Percentiles rank a stretch among this genome's conserved stretches.
phyloP scores from a whole-genome alignment of 352 stramenopile species.

The Hyaloperonospora arabidopsidis region DNA sequence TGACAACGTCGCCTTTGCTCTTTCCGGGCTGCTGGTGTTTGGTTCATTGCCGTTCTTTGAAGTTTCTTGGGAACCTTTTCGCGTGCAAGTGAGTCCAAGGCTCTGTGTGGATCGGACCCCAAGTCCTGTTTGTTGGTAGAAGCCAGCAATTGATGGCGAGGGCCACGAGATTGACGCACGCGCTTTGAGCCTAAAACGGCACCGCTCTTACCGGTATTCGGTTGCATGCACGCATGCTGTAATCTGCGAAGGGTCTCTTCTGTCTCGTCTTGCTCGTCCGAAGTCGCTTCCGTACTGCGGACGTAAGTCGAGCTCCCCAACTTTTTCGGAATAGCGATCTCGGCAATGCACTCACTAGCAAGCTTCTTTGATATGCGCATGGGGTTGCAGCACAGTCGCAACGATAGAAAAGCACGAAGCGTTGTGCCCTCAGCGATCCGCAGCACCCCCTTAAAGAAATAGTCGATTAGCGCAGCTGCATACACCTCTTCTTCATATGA shows the following conservation, averaged over 20 bases:
- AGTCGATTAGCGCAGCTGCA: conserved; percentile 52
- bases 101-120: conserved; percentile 10
- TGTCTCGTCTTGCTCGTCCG: conserved; percentile 25
- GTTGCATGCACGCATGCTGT: conserved; percentile 31
- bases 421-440: conserved; percentile 56
- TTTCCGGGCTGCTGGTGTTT: conserved; percentile 16
- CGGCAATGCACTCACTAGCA: conserved; percentile 52
- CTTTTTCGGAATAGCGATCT: conserved; percentile 68
- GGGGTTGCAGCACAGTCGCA: conserved; percentile 58
- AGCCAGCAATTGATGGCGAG: conserved; percentile 2
- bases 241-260: conserved; percentile 37
- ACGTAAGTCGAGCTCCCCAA: conserved; percentile 59
- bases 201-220: conserved; percentile 9
- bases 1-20: conserved; percentile 15
- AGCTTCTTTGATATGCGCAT: conserved; percentile 80
- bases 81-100: neutral
- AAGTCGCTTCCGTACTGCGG: conserved; percentile 27
- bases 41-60: conserved; percentile 16
- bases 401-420: conserved; percentile 52
- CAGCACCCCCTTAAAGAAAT: conserved; percentile 58
- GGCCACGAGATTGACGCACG: conserved; percentile 13
- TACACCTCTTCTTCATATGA: conserved; percentile 65
- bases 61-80: conserved; percentile 15
- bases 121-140: conserved; percentile 7
- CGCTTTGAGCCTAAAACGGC: conserved; percentile 14